phyloP scores from a whole-genome alignment of 169 alveolate genomes.

The Plasmodium gonderi region DNA sequence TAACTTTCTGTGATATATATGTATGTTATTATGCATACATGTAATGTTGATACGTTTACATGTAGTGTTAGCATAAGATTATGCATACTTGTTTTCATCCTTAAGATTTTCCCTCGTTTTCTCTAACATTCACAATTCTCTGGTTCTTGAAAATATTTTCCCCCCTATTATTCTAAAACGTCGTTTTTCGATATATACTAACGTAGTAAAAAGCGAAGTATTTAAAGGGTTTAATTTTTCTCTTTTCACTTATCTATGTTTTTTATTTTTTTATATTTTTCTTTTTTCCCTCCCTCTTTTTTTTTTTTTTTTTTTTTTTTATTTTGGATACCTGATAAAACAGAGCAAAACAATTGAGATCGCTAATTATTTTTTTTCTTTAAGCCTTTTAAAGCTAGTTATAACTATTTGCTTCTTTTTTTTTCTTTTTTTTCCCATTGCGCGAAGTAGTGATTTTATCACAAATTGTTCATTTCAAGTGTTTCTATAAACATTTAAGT shows the following conservation, averaged over 20 bases:
- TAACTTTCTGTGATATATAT: background rate
- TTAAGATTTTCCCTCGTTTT: background rate
- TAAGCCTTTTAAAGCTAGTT: no score
- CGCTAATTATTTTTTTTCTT: background rate
- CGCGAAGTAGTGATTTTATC: background rate
- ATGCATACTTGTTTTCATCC: background rate
- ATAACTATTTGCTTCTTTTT: no score
- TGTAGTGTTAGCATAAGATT: background rate
- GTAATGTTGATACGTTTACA: background rate
- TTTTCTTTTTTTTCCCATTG: background rate
- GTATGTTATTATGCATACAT: background rate
- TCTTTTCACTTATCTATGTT: background rate
- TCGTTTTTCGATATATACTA: background rate
- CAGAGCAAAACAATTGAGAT: background rate
- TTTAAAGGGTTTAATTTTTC: background rate
- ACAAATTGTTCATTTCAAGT: background rate
- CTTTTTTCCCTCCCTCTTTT: background rate
- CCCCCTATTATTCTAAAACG: background rate
- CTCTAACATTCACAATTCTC: background rate
- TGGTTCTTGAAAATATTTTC: background rate
- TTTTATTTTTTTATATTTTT: background rate
- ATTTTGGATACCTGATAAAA: background rate
- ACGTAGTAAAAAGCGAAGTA: background rate
- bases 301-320: background rate
- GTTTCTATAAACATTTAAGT: background rate